phyloP scores from a whole-genome alignment of 495 filamentous ascomycete genomes.

The Hypoxylon lienhwacheense region DNA sequence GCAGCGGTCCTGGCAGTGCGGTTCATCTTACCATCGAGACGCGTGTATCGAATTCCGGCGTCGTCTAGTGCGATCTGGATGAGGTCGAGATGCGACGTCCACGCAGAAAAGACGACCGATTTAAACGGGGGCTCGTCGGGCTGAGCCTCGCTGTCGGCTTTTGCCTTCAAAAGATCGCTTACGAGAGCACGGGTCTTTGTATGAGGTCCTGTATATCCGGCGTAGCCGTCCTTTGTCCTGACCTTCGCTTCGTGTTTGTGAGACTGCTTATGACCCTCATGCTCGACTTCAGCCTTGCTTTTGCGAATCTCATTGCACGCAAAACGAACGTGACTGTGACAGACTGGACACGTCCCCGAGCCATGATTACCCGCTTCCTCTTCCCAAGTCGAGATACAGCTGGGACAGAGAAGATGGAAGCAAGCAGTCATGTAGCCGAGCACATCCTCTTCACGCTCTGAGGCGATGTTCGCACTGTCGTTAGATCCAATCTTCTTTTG shows the following conservation, averaged over 20 bases:
- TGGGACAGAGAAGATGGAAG: constrained; percentile 76
- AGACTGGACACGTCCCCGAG: constrained; percentile 61
- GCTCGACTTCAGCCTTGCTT: constrained; percentile 60
- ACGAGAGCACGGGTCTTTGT: constrained; percentile 86
- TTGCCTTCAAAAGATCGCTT: constrained; percentile 61
- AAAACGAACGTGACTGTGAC: constrained; percentile 60
- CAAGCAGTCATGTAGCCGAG: constrained; percentile 82
- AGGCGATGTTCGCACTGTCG: constrained; percentile 54
- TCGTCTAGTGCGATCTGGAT: constrained; percentile 82
- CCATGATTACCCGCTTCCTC: constrained; percentile 41
- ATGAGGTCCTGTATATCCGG: constrained; percentile 81
- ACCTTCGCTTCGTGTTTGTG: constrained; percentile 55
- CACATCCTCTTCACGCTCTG: constrained; percentile 61
- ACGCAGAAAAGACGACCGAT: constrained; percentile 88
- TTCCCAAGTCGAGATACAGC: constrained; percentile 63
- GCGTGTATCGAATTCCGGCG: constrained; percentile 66
- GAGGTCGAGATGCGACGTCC: constrained; percentile 92
- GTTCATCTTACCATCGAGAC: constrained; percentile 86
- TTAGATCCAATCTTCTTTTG: constrained; percentile 59
- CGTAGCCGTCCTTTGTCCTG: constrained; percentile 68
- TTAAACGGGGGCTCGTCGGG: constrained; percentile 71
- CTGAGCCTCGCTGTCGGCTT: constrained; percentile 59
- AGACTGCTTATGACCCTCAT: constrained; percentile 50
- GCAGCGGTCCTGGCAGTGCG: constrained; percentile 69
- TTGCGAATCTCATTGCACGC: constrained; percentile 68